These are phyloP conservation scores for Jaltomata sinuosa DNA, from an alignment of 257 asterid species.

Conservation along the genomic window DNA sequence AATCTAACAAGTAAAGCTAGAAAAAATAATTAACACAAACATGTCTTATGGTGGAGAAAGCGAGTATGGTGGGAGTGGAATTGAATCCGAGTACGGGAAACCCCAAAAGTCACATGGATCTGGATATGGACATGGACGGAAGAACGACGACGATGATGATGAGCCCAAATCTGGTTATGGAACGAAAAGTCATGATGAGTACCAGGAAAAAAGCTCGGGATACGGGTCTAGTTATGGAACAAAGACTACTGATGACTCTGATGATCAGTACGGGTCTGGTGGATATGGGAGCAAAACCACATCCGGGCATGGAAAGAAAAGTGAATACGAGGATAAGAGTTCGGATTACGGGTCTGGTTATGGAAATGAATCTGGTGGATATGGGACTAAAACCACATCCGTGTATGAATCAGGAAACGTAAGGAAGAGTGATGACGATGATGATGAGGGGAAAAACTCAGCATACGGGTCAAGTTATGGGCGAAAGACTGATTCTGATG, in stretches of 20 bases:
- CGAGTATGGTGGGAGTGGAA: background rate
- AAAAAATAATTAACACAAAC: background rate
- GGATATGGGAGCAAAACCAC: background rate
- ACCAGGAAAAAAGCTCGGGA: background rate
- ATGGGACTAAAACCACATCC: background rate
- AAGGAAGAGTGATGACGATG: background rate
- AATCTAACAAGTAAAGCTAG: too few species aligned
- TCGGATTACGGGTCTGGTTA: background rate
- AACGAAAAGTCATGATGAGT: conserved; percentile 1
- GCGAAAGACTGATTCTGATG: background rate
- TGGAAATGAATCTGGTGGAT: background rate
- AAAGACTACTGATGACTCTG: background rate
- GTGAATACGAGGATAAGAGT: background rate
- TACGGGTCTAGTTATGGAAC: conserved; percentile 14
- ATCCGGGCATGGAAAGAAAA: background rate
- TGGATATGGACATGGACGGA: conserved; percentile 18
- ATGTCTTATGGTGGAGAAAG: conserved; percentile 43
- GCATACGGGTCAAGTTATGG: conserved; percentile 10
- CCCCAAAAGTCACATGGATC: conserved; percentile 1
- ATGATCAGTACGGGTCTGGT: conserved; percentile 1
- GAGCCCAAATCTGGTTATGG: background rate
- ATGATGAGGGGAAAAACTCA: background rate
- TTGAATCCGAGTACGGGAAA: background rate
- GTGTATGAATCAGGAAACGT: background rate
- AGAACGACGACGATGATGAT: conserved; percentile 1